Evolutionary conservation across 495 filamentous ascomycete genomes (phyloP).

Genomic region (Clavariopsis aquatica): DNA sequence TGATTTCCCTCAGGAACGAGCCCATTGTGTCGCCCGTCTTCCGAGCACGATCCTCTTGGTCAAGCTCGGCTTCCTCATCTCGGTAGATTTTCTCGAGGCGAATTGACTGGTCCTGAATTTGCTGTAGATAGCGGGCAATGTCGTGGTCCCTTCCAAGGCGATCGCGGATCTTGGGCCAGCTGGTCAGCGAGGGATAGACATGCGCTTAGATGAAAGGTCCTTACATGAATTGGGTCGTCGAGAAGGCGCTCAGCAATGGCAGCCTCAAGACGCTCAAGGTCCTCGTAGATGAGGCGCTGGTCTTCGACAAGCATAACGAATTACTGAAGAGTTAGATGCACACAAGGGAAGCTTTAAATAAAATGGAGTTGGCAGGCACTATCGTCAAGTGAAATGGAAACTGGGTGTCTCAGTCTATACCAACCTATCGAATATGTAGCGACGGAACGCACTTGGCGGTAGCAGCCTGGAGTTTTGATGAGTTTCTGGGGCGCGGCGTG

Average conservation of each 20-base stretch:
- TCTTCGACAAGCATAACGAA: constrained; percentile 84
- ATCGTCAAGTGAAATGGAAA: not conserved
- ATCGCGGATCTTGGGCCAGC: constrained; percentile 70
- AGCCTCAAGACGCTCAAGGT: constrained; percentile 91
- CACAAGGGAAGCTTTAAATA: not conserved
- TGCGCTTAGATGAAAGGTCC: not conserved
- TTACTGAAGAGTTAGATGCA: not conserved
- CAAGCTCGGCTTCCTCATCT: constrained; percentile 68
- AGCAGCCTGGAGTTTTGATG: not conserved
- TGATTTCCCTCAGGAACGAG: constrained; percentile 84
- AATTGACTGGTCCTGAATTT: constrained; percentile 81
- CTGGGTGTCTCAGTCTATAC: not conserved
- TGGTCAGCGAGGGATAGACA: constrained; percentile 36
- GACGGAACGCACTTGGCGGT: not conserved
- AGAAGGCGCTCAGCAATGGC: constrained; percentile 85
- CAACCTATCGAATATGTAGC: not conserved
- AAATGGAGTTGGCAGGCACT: not conserved
- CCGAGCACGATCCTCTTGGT: constrained; percentile 79
- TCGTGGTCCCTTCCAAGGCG: constrained; percentile 87
- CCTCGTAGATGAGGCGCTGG: constrained; percentile 89
- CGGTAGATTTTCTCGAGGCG: constrained; percentile 82
- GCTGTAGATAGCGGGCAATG: constrained; percentile 77
- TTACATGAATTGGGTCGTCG: constrained; percentile 84
- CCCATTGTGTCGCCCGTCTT: constrained; percentile 87
- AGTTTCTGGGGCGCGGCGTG: not conserved